Percentiles rank a stretch among this genome's conserved stretches.
Evolutionary conservation across 371 early-diverging fungal genomes (phyloP).

Genomic region (Mucor ambiguus): DNA sequence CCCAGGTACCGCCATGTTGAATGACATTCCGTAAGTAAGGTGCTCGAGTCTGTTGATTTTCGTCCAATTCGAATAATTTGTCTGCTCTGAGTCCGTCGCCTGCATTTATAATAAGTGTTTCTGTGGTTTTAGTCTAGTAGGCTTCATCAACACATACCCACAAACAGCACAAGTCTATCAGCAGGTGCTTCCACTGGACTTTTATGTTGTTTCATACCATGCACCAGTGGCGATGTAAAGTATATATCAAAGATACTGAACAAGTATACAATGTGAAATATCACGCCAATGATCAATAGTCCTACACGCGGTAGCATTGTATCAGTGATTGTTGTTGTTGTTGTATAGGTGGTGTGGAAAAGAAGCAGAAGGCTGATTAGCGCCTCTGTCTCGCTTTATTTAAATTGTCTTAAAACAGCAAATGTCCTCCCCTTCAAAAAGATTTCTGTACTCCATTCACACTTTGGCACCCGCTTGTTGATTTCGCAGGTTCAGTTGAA

Average conservation of each 20-base stretch:
- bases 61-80: conserved; percentile 75
- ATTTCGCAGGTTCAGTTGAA: too few species aligned
- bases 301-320: conserved; percentile 52
- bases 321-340: background rate
- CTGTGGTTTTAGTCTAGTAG: background rate
- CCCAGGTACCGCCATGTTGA: conserved; percentile 77
- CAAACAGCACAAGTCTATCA: conserved; percentile 86
- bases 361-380: too few species aligned
- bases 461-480: too few species aligned
- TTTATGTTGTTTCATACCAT: conserved; percentile 88
- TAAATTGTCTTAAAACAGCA: too few species aligned
- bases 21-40: conserved; percentile 76
- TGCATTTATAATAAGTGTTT: conserved; percentile 20
- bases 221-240: conserved; percentile 96
- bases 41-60: conserved; percentile 57
- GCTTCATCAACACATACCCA: conserved; percentile 55
- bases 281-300: conserved; percentile 75
- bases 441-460: too few species aligned
- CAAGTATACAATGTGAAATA: conserved; percentile 90
- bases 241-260: conserved; percentile 97
- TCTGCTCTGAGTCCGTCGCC: conserved; percentile 96
- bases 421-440: too few species aligned
- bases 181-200: conserved; percentile 81
- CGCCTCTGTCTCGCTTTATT: too few species aligned
- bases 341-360: background rate